These are phyloP conservation scores for Penicillium bovifimosum DNA, from an alignment of 495 filamentous ascomycete species.

Conservation along the genomic window DNA sequence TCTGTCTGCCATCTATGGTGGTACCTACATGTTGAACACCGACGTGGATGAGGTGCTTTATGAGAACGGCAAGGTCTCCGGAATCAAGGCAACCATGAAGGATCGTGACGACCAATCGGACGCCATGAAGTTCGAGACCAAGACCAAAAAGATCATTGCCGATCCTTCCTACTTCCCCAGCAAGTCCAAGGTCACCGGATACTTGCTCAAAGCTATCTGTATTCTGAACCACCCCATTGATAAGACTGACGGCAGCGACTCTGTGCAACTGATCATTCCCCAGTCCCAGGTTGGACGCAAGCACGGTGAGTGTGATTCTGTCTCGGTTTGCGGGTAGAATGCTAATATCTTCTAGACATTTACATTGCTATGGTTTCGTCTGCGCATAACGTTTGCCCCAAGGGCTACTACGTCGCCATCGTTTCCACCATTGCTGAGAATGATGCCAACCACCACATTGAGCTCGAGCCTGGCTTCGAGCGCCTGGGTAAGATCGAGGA, in stretches of 20 bases:
- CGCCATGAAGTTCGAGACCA: constrained; percentile 90
- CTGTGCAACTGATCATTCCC: constrained; percentile 92
- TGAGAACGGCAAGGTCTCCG: constrained; percentile 71
- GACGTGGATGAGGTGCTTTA: constrained; percentile 83
- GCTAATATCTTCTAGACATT: constrained; percentile 63
- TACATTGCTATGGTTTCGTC: constrained; percentile 96
- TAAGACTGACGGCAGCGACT: constrained; percentile 83
- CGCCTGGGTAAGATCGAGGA: constrained; percentile 91
- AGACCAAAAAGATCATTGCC: constrained; percentile 90
- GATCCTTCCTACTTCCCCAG: constrained; percentile 95
- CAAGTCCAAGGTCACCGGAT: constrained; percentile 80
- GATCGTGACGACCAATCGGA: constrained; percentile 68
- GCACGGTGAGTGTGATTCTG: constrained; percentile 59
- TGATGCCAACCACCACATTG: constrained; percentile 85
- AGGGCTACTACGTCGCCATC: constrained; percentile 98
- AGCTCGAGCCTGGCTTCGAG: constrained; percentile 90
- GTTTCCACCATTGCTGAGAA: constrained; percentile 96
- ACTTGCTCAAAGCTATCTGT: constrained; percentile 94
- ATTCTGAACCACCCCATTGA: constrained; percentile 92
- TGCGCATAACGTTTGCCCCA: constrained; percentile 96
- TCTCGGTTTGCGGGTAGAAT: not conserved
- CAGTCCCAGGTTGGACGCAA: constrained; percentile 93
- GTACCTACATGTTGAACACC: constrained; percentile 99
- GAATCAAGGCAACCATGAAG: constrained; percentile 96
- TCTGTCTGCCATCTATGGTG: constrained; percentile 94